phyloP scores from a whole-genome alignment of 768 basidiomycete genomes.

The Tubosaeta sp. region DNA sequence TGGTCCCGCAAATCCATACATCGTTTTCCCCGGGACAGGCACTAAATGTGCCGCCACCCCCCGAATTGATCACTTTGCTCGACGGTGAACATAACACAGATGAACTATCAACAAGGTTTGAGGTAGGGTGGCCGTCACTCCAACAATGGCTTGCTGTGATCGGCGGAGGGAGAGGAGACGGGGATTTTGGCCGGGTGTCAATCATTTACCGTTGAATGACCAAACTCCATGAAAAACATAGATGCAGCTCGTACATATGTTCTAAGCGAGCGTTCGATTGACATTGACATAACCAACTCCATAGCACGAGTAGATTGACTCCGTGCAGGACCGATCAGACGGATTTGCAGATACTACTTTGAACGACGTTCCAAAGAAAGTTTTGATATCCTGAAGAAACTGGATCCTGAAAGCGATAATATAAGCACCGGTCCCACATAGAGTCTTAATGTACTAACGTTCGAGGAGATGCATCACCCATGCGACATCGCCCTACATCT shows the following conservation, averaged over 20 bases:
- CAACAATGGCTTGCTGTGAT: constrained; percentile 64
- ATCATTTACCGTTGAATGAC: constrained; percentile 67
- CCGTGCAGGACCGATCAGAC: constrained; percentile 45
- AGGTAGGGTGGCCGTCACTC: constrained; percentile 78
- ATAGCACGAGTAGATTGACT: constrained; percentile 84
- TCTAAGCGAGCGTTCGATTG: constrained; percentile 67
- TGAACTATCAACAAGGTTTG: constrained; percentile 79
- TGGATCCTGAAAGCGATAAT: constrained; percentile 61
- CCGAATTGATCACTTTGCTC: constrained; percentile 54
- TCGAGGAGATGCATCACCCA: constrained; percentile 78
- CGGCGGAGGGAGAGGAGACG: constrained; percentile 59
- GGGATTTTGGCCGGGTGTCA: constrained; percentile 69
- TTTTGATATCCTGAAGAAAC: constrained; percentile 77
- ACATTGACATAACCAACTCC: constrained; percentile 90
- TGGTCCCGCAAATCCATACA: constrained; percentile 32
- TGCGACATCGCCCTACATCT: constrained; percentile 86
- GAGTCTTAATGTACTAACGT: constrained; percentile 53
- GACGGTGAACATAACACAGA: constrained; percentile 93
- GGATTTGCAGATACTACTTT: constrained; percentile 71
- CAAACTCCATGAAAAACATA: neutral
- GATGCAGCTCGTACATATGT: constrained; percentile 1
- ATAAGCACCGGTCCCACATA: constrained; percentile 1
- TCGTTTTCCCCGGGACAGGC: constrained; percentile 24
- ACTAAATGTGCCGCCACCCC: constrained; percentile 36
- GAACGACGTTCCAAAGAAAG: constrained; percentile 89